A percentile compares a stretch with the other conserved stretches of the same genome.
Conservation (phyloP, 2,329 filamentous ascomycete genomes). For the Penicillium sumatraense region DNA sequence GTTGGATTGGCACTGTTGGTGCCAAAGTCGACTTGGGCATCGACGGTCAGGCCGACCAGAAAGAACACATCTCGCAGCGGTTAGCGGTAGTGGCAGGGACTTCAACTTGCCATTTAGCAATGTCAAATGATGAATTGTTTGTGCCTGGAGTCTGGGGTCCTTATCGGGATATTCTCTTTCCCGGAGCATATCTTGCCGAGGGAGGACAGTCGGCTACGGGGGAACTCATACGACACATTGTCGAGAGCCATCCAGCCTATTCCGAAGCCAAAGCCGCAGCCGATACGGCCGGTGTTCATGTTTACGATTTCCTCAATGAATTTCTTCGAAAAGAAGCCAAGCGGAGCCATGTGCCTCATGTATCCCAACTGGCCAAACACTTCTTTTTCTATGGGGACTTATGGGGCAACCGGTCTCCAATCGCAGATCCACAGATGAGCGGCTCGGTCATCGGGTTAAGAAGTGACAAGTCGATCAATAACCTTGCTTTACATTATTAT, state of each 20-base stretch:
- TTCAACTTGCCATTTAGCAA: constrained; percentile 95
- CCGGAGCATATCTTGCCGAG: constrained; percentile 96
- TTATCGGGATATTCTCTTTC: constrained; percentile 90
- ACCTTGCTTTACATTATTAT: constrained; percentile 90
- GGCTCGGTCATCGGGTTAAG: constrained; percentile 85
- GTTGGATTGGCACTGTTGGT: constrained; percentile 98
- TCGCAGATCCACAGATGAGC: constrained; percentile 92
- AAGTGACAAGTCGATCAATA: constrained; percentile 83
- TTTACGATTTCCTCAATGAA: constrained; percentile 93
- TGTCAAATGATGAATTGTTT: constrained; percentile 92
- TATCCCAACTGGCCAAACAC: constrained; percentile 86
- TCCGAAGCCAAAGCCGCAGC: constrained; percentile 79
- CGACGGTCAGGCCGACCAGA: constrained; percentile 77
- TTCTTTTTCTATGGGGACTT: constrained; percentile 99
- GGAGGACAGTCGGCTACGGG: constrained; percentile 96
- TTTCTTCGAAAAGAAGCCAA: constrained; percentile 78
- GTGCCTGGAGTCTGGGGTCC: constrained; percentile 96
- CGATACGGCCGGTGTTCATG: constrained; percentile 80
- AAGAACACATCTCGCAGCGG: constrained; percentile 87
- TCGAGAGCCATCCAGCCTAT: constrained; percentile 93
- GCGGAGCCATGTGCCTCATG: constrained; percentile 70
- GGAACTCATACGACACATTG: constrained; percentile 88
- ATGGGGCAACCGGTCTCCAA: constrained; percentile 93
- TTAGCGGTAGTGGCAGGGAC: constrained; percentile 94
- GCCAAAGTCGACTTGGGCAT: constrained; percentile 81